phyloP scores from a whole-genome alignment of 2,329 filamentous ascomycete species.

The Aspergillus spinulosporus region DNA sequence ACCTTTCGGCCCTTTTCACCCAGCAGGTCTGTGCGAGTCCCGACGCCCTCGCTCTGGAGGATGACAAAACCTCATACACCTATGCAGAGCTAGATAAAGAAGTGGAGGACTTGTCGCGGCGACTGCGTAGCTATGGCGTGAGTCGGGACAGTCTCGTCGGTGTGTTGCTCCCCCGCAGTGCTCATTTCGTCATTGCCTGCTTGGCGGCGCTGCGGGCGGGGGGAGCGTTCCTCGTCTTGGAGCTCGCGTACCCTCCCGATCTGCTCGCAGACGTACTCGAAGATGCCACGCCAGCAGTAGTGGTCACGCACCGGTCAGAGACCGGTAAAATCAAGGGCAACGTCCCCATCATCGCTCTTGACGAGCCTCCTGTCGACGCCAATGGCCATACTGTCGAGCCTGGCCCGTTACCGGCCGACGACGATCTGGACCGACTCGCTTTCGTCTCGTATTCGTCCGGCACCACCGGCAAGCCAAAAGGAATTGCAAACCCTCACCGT shows the following conservation, averaged over 20 bases:
- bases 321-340: conserved; percentile 64
- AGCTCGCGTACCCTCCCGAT: conserved; percentile 74
- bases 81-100: conserved; percentile 71
- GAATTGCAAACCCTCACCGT: conserved; percentile 75
- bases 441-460: conserved; percentile 82
- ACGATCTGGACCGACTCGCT: conserved; percentile 71
- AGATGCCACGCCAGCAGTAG: conserved; percentile 69
- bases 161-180: conserved; percentile 71
- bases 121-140: conserved; percentile 67
- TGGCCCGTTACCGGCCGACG: conserved; percentile 58
- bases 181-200: conserved; percentile 76
- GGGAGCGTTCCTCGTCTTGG: conserved; percentile 76
- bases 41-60: conserved; percentile 69
- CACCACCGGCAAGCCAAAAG: conserved; percentile 76
- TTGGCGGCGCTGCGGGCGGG: conserved; percentile 75
- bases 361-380: conserved; percentile 43
- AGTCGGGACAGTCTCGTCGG: conserved; percentile 73
- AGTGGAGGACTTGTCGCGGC: conserved; percentile 64
- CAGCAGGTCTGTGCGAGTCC: conserved; percentile 69
- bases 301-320: conserved; percentile 68
- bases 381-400: conserved; percentile 48
- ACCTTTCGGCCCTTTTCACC: conserved; percentile 70
- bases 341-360: conserved; percentile 63
- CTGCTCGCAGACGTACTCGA: conserved; percentile 74
- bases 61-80: conserved; percentile 66